Conservation (phyloP, 2,329 filamentous ascomycete genomes). For the Alternaria brassicae region DNA sequence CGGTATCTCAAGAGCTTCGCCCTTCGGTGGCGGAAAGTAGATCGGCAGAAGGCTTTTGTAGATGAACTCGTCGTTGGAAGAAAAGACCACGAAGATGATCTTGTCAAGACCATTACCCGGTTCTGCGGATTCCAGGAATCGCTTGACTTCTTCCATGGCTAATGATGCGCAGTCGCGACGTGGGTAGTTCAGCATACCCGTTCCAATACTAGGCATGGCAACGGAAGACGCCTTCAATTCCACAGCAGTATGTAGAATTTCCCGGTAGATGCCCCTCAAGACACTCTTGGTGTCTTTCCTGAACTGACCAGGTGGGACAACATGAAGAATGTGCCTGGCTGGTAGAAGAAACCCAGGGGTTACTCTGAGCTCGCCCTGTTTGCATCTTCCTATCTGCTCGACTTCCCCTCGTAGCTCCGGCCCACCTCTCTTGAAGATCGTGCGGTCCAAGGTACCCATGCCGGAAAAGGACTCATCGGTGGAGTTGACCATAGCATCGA, state of each 20-base stretch:
- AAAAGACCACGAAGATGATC: conserved; percentile 42
- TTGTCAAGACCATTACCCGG: conserved; percentile 32
- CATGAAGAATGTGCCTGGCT: conserved; percentile 40
- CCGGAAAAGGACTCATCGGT: conserved; percentile 37
- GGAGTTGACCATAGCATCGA: conserved; percentile 45
- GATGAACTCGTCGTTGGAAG: conserved; percentile 38
- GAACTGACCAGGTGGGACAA: conserved; percentile 37
- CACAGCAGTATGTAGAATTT: conserved; percentile 33
- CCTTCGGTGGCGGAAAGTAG: conserved; percentile 39
- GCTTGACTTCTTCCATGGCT: conserved; percentile 45
- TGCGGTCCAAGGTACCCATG: conserved; percentile 40
- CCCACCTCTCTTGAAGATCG: conserved; percentile 42
- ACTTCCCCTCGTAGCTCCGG: conserved; percentile 31
- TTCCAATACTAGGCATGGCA: conserved; percentile 45
- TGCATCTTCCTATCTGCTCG: conserved; percentile 30
- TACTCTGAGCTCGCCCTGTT: conserved; percentile 39
- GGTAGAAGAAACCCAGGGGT: conserved; percentile 39
- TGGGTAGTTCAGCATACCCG: conserved; percentile 40
- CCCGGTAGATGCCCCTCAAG: conserved; percentile 39
- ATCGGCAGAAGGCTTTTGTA: conserved; percentile 44
- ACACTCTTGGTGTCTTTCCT: conserved; percentile 30
- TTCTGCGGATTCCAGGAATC: conserved; percentile 37
- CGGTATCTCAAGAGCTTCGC: conserved; percentile 1
- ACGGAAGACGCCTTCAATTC: conserved; percentile 38
- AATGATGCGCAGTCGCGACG: conserved; percentile 36